phyloP scores from a whole-genome alignment of 2,329 filamentous ascomycete species.

The Metarhizium sp. region DNA sequence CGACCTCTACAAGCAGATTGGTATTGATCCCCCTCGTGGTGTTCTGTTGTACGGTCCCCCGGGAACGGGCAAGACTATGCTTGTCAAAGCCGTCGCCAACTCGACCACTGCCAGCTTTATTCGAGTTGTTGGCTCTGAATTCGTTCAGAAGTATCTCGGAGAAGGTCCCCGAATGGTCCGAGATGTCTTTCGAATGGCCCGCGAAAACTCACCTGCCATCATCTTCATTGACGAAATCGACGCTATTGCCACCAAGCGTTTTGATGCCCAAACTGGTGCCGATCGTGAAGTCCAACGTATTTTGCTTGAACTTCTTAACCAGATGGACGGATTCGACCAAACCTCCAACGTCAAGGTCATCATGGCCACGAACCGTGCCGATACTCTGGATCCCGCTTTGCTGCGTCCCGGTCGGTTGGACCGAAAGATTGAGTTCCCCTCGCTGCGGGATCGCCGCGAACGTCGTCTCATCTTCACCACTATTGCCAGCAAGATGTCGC shows the following conservation, averaged over 20 bases:
- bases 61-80: conserved; percentile 92
- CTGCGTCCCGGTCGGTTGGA: conserved; percentile 92
- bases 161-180: conserved; percentile 98
- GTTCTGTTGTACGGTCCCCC: conserved; percentile 94
- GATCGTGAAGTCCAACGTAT: conserved; percentile 99
- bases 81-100: conserved; percentile 97
- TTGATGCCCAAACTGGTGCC: conserved; percentile 95
- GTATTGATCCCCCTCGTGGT: conserved; percentile 94
- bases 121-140: conserved; percentile 94
- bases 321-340: conserved; percentile 99
- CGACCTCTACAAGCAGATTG: conserved; percentile 97
- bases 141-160: conserved; percentile 97
- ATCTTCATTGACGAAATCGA: conserved; percentile 99
- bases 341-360: conserved; percentile 99
- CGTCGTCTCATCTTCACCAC: conserved; percentile 93
- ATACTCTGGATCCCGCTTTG: conserved; percentile 90
- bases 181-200: conserved; percentile 97
- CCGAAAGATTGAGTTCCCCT: conserved; percentile 98
- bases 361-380: conserved; percentile 98
- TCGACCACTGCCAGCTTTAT: conserved; percentile 98
- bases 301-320: conserved; percentile 90
- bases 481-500: conserved; percentile 95
- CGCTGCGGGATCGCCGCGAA: conserved; percentile 84
- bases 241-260: conserved; percentile 97
- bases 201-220: conserved; percentile 95